Base-by-base conservation (phyloP, 2,329 filamentous ascomycete species). In the Elsinoe ampelina region DNA sequence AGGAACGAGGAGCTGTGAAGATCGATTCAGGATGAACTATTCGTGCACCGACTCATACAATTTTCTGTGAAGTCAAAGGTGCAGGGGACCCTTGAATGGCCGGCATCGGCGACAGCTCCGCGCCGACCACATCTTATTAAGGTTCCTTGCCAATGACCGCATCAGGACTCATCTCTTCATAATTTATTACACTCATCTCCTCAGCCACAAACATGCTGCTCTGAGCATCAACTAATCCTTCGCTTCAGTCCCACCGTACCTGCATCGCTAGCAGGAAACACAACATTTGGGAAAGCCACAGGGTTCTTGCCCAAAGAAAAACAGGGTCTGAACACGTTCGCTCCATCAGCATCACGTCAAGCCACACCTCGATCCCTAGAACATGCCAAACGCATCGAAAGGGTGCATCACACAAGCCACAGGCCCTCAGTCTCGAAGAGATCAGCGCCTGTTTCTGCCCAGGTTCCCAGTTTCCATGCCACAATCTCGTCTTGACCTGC, bases 391-490 rank as follows among this genome's bases (percentile, higher is more conserved):
- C 12, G 48, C 26, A 50, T 36, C 45, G 45, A 50, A n/a, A n/a
- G 45, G 26, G 11, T 3, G 13, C 32, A 19, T n/a, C 17, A 12
- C 52, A 55, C 52, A 55, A 42, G 52, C 52, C 52, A 55, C 52
- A 55, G 22, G 26, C 52, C 35, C 19, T 34, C 22, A 26, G 35
- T 26, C 52, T 42, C 26, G 22, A 43, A 36, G 26, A 45, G 36
- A 45, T 55, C 52, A 55, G 39, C 36, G 34, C 22, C 52, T 42
- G 39, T 42, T 42, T 55, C 52, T 55, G 32, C 52, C 36, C 52
- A 42, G 52, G 15, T 55, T 41, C 38, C 54, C 34, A 35, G 13
- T 47, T 47, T 48, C 47, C 15, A 30, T 45, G 54, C 54, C 54
- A 56, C 54, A 56, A 30, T 17, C 30, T 56, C 26, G n/a, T 48